These are phyloP conservation scores for Wickerhamiella musiphila DNA, from an alignment of 805 yeast species.

Conservation along the genomic window DNA sequence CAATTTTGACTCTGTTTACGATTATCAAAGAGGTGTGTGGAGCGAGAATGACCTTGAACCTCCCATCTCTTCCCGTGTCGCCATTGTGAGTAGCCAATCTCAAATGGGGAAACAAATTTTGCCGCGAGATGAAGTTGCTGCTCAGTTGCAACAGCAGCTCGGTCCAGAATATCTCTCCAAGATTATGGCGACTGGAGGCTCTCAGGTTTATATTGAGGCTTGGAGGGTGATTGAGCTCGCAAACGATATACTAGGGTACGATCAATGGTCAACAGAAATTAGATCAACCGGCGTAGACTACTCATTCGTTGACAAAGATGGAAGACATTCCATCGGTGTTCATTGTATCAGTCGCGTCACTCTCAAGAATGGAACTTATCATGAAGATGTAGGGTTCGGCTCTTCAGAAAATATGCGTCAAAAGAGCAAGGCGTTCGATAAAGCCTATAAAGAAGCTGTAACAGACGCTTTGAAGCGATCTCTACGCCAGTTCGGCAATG, in stretches of 20 bases:
- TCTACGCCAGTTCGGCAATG: slow-evolving; percentile 61
- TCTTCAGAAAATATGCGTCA: slow-evolving; percentile 31
- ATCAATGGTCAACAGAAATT: slow-evolving; percentile 61
- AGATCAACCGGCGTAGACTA: slow-evolving; percentile 39
- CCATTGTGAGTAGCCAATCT: too few relatives aligned
- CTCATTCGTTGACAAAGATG: slow-evolving; percentile 16
- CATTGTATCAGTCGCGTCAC: slow-evolving; percentile 39
- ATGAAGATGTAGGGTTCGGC: slow-evolving; percentile 57
- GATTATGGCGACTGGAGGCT: slow-evolving; percentile 26
- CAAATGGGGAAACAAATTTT: too few relatives aligned
- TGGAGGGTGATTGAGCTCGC: slow-evolving; percentile 58
- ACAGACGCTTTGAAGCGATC: slow-evolving; percentile 69
- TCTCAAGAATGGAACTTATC: slow-evolving; percentile 55
- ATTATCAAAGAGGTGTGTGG: too few relatives aligned
- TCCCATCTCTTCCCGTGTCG: too few relatives aligned
- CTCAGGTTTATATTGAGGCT: slow-evolving; percentile 52
- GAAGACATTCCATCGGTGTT: slow-evolving; percentile 15
- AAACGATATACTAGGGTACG: slow-evolving; percentile 59
- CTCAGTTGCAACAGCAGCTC: slow-evolving; percentile 13
- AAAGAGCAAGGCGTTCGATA: slow-evolving; percentile 44
- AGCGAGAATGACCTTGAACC: too few relatives aligned
- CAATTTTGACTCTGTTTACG: too few relatives aligned
- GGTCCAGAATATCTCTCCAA: slow-evolving; percentile 27
- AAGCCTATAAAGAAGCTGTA: slow-evolving; percentile 63
- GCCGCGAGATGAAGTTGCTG: slow-evolving; percentile 7